Evolutionary conservation across 805 yeast species (phyloP), one percentile per base, ranked within the genome.

Genomic region (Hanseniaspora mollemarum): DNA sequence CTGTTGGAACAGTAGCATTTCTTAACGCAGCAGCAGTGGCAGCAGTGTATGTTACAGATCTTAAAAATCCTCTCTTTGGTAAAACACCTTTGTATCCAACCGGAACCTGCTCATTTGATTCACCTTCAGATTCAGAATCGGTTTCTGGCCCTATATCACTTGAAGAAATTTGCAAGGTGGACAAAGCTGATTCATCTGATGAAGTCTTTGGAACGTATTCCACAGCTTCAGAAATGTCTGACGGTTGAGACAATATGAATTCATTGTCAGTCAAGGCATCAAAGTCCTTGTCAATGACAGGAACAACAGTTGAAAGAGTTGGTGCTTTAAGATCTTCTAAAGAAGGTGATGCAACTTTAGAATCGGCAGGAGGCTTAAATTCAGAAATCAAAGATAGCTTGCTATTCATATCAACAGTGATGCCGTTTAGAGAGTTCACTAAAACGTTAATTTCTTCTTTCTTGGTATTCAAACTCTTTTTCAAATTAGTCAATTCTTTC

Each of bases 141-240:
- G 50, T 46, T 31, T 46, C 50, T 8, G 38, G n/a, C 38, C 50
- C 50, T 4, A 46, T 46, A n/a, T 46, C 50, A 9, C 50, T 46
- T 16, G 50, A 46, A 9, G 50, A 46, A 13, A 46, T 39, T 15
- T 46, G 33, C 13, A 36, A 28, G 18, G 43, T 3, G 13, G 50
- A 39, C 13, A 46, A 31, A 1, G 13, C n/a, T 18, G 50, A 46
- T 25, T 46, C 50, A 4, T 46, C 50, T 18, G 50, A 46, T 3
- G 50, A 46, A n/a, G 29, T n/a, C 10, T 16, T 25, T 16, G 26
- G 29, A 18, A 22, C 25, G 21, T 46, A 46, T 13, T 46, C 50
- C 12, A 33, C 25, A 12, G 9, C 39, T 12, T 25, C 31, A 2
- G 43, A 38, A 16, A 46, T 39, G 1, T 19, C 36, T 12, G 50